phyloP scores from a whole-genome alignment of 805 yeast genomes.

The Hanseniaspora lindneri region DNA sequence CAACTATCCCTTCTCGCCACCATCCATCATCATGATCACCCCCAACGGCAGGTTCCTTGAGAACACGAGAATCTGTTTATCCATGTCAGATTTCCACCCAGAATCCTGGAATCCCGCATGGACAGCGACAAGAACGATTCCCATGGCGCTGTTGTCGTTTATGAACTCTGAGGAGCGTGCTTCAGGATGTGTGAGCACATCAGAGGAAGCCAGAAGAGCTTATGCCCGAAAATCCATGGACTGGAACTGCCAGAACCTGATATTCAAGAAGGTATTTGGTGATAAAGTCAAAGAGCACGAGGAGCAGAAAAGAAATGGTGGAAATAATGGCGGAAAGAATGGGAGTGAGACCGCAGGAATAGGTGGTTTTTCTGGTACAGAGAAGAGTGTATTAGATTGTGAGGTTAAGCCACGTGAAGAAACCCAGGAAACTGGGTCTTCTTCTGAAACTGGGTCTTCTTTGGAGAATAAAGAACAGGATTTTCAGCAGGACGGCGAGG shows the following conservation, averaged over 20 bases:
- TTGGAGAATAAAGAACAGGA: slow-evolving; percentile 15
- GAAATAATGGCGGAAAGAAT: background rate
- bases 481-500: slow-evolving; percentile 20
- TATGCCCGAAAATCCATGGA: slow-evolving; percentile 49
- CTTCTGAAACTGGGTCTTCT: background rate
- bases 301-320: slow-evolving; percentile 15
- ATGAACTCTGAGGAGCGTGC: slow-evolving; percentile 83
- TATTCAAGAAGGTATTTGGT: slow-evolving; percentile 56
- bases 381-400: no score
- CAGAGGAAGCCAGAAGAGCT: slow-evolving; percentile 42
- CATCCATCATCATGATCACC: slow-evolving; percentile 76
- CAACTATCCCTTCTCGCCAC: slow-evolving; percentile 87
- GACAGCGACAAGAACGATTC: slow-evolving; percentile 71
- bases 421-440: background rate
- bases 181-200: slow-evolving; percentile 66
- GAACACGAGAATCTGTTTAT: slow-evolving; percentile 69
- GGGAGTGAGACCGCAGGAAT: no score
- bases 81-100: slow-evolving; percentile 93
- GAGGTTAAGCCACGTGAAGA: no score
- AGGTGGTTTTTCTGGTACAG: no score
- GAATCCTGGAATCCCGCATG: slow-evolving; percentile 95
- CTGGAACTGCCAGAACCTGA: slow-evolving; percentile 48
- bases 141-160: slow-evolving; percentile 77
- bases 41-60: slow-evolving; percentile 81
- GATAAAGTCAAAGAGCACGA: slow-evolving; percentile 39